Conservation (phyloP, 208 protist species). For the Leishmania tarentolae region DNA sequence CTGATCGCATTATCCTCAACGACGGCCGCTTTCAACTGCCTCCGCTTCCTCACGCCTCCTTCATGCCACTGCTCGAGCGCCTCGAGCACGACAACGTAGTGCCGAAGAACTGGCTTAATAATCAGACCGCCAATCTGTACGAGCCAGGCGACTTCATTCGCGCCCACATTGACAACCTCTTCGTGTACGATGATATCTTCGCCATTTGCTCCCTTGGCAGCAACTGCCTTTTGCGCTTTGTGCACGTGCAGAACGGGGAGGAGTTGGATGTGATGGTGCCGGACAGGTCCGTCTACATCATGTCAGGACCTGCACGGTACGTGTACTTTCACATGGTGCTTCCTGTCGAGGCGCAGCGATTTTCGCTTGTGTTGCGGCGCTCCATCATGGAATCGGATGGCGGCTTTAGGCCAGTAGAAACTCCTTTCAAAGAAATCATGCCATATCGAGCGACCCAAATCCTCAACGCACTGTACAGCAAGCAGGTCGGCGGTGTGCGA, state of each 20-base stretch:
- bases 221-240: conserved; percentile 81
- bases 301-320: conserved; percentile 85
- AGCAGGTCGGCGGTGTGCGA: conserved; percentile 81
- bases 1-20: conserved; percentile 74
- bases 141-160: conserved; percentile 89
- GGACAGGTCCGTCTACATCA: conserved; percentile 83
- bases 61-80: conserved; percentile 69
- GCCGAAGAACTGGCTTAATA: conserved; percentile 82
- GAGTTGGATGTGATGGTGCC: conserved; percentile 87
- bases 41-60: conserved; percentile 66
- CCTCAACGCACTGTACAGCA: conserved; percentile 85
- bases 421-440: conserved; percentile 74
- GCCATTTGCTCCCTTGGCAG: conserved; percentile 78
- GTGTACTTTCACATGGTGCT: conserved; percentile 93
- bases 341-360: conserved; percentile 82
- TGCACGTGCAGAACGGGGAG: conserved; percentile 90
- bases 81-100: conserved; percentile 81
- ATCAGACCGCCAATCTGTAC: conserved; percentile 91
- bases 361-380: conserved; percentile 84
- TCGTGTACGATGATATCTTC: conserved; percentile 92
- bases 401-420: conserved; percentile 71
- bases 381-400: conserved; percentile 90
- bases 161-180: conserved; percentile 91
- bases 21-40: conserved; percentile 90
- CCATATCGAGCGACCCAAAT: conserved; percentile 84